Evolutionary conservation across 2,329 filamentous ascomycete species (phyloP), one percentile per base, ranked within the genome.

Genomic region (Pyrenochaeta sp.): DNA sequence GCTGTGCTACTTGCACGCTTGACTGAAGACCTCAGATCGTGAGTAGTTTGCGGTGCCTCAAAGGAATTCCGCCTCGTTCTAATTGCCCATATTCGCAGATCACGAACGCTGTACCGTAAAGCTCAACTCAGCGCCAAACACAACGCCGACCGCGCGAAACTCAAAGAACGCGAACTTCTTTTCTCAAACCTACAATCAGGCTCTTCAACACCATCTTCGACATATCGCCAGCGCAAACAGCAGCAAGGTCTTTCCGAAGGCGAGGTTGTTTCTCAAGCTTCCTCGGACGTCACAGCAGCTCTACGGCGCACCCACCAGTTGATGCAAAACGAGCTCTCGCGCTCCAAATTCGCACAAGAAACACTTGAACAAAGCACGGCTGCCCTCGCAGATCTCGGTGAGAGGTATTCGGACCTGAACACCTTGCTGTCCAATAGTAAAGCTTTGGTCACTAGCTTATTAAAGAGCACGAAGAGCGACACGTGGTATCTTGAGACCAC

Each of bases 401-500:
- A 95, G 60, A 87, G 84, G 24, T 99, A 99, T 73, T 84, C 80
- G 14, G 84, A 85, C 35, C 82, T 97, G 4, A 90, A 93, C 60
- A 82, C 83, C 9, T 81, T 96, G 65, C 79, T 99, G 24, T 79
- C 82, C 3, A 88, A 83, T 43, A 92, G 89, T 31, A 82, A 83
- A 53, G 86, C 85, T 41, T 77, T 99, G 13, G 82, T 96, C 6
- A 84, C 84, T 6, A 90, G 89, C 13, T 77, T 99, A 31, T 75
- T 97, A 32, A 84, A 84, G 49, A 94, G 89, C 53, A 90, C 95
- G 67, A 99, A 99, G 79, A 94, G 88, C 55, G 94, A 99, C 68
- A 96, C 92, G 2, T 99, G 94, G 94, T 99, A 99, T 68, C 81
- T 99, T 22, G 88, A 94, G 72, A 95, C 89, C 24, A 85, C 92